Evolutionary conservation across 768 basidiomycete genomes (phyloP), one percentile per base, ranked within the genome.

Genomic region (Kwoniella botswanensis): DNA sequence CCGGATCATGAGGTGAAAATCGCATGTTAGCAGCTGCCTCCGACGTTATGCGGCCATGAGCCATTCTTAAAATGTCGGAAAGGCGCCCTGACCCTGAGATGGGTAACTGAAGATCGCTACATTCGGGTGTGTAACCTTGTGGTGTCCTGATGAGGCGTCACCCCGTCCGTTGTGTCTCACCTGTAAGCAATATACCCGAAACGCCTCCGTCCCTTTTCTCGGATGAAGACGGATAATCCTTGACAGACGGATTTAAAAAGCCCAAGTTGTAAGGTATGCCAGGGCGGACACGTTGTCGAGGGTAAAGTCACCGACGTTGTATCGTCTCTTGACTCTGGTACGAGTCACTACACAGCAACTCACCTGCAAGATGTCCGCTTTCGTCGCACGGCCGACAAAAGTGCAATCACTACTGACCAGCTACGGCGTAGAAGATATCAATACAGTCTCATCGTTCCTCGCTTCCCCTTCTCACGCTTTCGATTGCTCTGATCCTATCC

Each of bases 371-470:
- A 55, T 55, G 18, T 55, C 54, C 54, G 54, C 54, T 55, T 55
- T 55, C 24, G 21, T 44, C 35, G 18, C 59, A 21, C 59, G 59
- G 11, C 42, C 59, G 22, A 44, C 35, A 21, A 17, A 61, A 22
- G 42, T 61, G 9, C 35, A 44, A 18, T n/a, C 59, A 5, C 46
- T 63, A 3, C 41, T 53, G 1, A 54, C 22, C 15, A 18, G 42
- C 12, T 22, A 60, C 12, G 12, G 15, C 24, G n/a, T 67, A 1
- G 26, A 41, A 29, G 65, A 67, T 46, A 17, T 60, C 65, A 67
- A 67, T 29, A 60, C 65, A 7, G 43, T 67, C 43, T 67, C 65
- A 56, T 24, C 55, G 15, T 67, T 67, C 22, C 56, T 67, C 44
- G n/a, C 65, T 13, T 67, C 65, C 9, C 65, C 65, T 18, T 52